A percentile compares a stretch with the other conserved stretches of the same genome.
These are phyloP conservation scores for Fraxinus nigra DNA, from an alignment of 305 asterid species.

Conservation along the genomic window DNA sequence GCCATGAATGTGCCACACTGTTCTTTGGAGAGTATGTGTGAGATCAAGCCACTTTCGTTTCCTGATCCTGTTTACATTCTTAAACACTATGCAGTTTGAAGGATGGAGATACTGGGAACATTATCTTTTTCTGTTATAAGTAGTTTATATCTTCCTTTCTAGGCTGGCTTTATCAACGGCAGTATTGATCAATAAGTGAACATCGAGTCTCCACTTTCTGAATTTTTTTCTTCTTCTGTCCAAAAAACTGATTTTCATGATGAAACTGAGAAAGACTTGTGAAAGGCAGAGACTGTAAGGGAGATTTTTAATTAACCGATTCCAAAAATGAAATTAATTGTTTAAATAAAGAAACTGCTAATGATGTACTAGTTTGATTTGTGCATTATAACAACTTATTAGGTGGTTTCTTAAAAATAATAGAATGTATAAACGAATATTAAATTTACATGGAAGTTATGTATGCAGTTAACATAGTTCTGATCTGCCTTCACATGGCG, in stretches of 20 bases:
- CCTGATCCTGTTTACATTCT: background rate
- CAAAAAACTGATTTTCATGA: background rate
- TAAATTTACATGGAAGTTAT: background rate
- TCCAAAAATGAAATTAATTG: background rate
- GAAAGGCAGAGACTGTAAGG: background rate
- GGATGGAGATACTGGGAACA: background rate
- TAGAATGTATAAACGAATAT: background rate
- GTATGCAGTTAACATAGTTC: background rate
- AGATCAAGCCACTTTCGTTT: conserved; percentile 14
- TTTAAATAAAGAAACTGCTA: background rate
- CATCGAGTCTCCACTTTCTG: background rate
- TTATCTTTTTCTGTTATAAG: background rate
- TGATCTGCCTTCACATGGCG: background rate
- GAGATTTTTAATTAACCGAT: background rate
- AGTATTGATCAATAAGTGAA: background rate
- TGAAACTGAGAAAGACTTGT: background rate
- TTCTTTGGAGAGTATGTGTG: conserved; percentile 28
- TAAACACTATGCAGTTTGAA: background rate
- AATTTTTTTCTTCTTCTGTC: background rate
- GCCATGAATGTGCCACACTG: conserved; percentile 27
- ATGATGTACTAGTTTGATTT: background rate
- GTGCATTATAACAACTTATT: background rate
- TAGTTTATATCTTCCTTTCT: background rate
- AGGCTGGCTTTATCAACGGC: background rate
- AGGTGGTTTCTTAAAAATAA: background rate